Conservation (phyloP, 1,139 yeast species). For the Eremothecium coryli region DNA sequence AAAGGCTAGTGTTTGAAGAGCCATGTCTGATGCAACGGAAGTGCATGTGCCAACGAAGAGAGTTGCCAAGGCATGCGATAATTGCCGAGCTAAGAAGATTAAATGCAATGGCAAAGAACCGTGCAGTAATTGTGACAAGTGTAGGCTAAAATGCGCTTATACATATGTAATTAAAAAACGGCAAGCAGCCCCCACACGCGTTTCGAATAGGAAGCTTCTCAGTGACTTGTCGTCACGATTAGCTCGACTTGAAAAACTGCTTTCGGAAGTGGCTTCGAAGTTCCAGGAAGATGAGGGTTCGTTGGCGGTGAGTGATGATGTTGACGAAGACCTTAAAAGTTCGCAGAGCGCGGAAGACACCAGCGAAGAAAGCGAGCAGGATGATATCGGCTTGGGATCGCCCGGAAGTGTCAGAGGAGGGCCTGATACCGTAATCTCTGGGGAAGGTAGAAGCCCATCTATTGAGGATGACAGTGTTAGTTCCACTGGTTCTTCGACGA, state of each 20-base stretch:
- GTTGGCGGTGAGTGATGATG: background rate
- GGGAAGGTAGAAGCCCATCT: no score
- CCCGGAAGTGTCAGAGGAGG: background rate
- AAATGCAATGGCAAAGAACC: constrained; percentile 48
- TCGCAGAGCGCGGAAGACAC: no score
- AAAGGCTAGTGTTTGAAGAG: no score
- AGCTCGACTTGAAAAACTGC: constrained; percentile 6
- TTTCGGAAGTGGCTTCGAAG: constrained; percentile 2
- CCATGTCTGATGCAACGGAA: no score
- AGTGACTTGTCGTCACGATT: constrained; percentile 8
- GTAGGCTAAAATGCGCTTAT: constrained; percentile 24
- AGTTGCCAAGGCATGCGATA: constrained; percentile 48
- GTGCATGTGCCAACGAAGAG: constrained; percentile 13
- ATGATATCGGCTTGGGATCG: no score
- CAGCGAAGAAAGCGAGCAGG: constrained; percentile 4
- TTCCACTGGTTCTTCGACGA: no score
- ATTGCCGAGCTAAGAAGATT: constrained; percentile 51
- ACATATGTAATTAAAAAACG: constrained; percentile 7
- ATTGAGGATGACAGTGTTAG: no score
- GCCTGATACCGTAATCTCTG: no score
- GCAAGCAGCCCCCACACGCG: constrained; percentile 7
- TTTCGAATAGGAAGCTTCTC: constrained; percentile 9
- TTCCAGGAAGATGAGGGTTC: constrained; percentile 1
- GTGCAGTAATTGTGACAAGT: constrained; percentile 28
- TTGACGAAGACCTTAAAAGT: constrained; percentile 1